Evolutionary conservation across 768 basidiomycete species (phyloP), one percentile per base, ranked within the genome.

Genomic region (Flagelloscypha sp.): DNA sequence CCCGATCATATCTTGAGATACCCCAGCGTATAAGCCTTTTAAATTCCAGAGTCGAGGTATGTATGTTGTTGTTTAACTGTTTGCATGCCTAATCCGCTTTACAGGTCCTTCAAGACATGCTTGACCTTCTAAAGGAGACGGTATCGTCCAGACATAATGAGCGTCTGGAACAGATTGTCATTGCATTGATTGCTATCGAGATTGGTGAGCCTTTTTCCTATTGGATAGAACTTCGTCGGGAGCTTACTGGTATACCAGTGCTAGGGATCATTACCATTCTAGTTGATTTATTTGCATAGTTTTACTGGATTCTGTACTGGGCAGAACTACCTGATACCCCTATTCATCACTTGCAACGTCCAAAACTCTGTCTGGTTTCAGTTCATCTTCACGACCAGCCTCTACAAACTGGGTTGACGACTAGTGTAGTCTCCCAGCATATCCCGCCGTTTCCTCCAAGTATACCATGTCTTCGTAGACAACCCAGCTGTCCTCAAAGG

Each of bases 61-160:
- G 69, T 53, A 24, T 25, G 27, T 36, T 30, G 43, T 40, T 40
- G 27, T 40, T 33, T 38, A 25, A 15, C 12, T 18, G n/a, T 12
- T 36, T 23, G 27, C 38, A 20, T 40, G 19, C n/a, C 27, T 30
- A 30, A 24, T 24, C 41, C 15, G 18, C 19, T 33, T 5, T 29
- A 23, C 46, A 92, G 87, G 86, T 97, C 33, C 61, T 97, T 23
- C 93, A 97, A 68, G 93, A 97, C 56, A 94, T 97, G 86, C 74
- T 97, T 8, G 84, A 90, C 52, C 72, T 97, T 34, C 64, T 97
- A 35, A 97, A 97, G 58, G 93, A 95, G 59, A 86, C 87, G 8
- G 92, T 94, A 17, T 87, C 87, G 18, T 89, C 80, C 45, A 77
- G 79, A 48, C 89, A 95, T 50, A 78, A 88, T 1, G 92, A 95